phyloP scores from a whole-genome alignment of 2,329 filamentous ascomycete genomes.

The Hansfordia pulvinata region DNA sequence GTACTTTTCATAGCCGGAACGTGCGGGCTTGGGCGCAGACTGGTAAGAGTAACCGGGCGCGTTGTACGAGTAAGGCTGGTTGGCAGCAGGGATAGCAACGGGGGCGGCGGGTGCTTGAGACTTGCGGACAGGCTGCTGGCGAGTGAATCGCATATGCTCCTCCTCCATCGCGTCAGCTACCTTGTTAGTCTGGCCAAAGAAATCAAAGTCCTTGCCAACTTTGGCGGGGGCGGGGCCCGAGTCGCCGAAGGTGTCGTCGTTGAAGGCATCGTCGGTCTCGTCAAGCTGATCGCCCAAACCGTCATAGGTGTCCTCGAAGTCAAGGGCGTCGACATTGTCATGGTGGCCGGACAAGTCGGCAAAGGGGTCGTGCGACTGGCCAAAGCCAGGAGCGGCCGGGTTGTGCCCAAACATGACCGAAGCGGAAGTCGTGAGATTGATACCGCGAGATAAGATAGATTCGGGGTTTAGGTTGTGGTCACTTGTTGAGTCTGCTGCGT shows the following conservation, averaged over 20 bases:
- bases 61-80: constrained; percentile 18
- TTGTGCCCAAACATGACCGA: constrained; percentile 56
- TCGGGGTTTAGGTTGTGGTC: no score
- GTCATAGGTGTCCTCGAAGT: constrained; percentile 97
- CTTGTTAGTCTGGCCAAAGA: constrained; percentile 84
- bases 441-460: no score
- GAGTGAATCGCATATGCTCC: constrained; percentile 73
- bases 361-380: constrained; percentile 75
- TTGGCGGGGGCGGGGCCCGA: constrained; percentile 26
- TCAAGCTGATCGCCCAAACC: constrained; percentile 83
- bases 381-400: constrained; percentile 62
- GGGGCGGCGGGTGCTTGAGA: constrained; percentile 19
- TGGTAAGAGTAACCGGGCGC: constrained; percentile 19
- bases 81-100: no score
- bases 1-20: constrained; percentile 87
- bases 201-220: constrained; percentile 91
- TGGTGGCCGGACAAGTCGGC: constrained; percentile 60
- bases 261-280: constrained; percentile 86
- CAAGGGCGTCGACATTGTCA: constrained; percentile 42
- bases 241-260: constrained; percentile 79
- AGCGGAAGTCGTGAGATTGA: no score
- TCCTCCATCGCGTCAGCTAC: constrained; percentile 78
- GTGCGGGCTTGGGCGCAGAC: constrained; percentile 42
- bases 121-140: constrained; percentile 51
- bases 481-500: no score